phyloP scores from a whole-genome alignment of 352 stramenopile genomes.

The Phytophthora colocasiae region DNA sequence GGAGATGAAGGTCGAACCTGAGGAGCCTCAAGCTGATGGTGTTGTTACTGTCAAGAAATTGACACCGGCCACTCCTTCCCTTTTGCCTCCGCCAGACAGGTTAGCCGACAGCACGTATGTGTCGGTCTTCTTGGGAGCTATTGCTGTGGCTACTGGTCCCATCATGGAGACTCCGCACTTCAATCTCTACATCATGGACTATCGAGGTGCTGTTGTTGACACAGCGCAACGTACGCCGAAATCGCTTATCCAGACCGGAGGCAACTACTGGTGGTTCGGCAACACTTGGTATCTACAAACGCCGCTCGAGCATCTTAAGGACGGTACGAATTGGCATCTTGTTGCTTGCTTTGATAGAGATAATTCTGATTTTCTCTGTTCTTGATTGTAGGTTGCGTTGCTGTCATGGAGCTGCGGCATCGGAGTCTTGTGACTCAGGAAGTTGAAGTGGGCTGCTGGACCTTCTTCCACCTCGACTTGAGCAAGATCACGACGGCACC shows the following conservation, averaged over 20 bases:
- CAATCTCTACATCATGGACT: conserved; percentile 87
- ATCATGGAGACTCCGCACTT: conserved; percentile 91
- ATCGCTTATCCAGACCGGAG: conserved; percentile 85
- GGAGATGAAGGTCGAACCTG: conserved; percentile 24
- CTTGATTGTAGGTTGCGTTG: conserved; percentile 69
- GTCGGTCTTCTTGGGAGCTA: conserved; percentile 83
- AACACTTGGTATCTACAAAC: conserved; percentile 91
- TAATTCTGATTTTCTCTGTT: conserved; percentile 13
- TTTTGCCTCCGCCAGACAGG: conserved; percentile 61
- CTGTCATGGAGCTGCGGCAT: conserved; percentile 88
- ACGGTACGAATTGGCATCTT: conserved; percentile 53
- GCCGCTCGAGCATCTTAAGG: conserved; percentile 85
- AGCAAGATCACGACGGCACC: conserved; percentile 89
- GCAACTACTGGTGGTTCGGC: conserved; percentile 91
- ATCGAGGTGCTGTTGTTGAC: conserved; percentile 74
- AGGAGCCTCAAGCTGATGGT: conserved; percentile 35
- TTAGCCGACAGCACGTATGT: conserved; percentile 87
- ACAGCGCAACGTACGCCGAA: conserved; percentile 81
- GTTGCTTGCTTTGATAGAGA: background rate
- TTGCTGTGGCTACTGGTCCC: conserved; percentile 81
- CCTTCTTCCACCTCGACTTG: conserved; percentile 89
- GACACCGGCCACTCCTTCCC: conserved; percentile 33
- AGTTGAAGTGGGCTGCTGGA: conserved; percentile 90
- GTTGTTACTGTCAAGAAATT: conserved; percentile 29
- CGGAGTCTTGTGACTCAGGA: conserved; percentile 85